Base-by-base conservation (phyloP, 2,329 filamentous ascomycete genomes). In the Alternaria sp. region DNA sequence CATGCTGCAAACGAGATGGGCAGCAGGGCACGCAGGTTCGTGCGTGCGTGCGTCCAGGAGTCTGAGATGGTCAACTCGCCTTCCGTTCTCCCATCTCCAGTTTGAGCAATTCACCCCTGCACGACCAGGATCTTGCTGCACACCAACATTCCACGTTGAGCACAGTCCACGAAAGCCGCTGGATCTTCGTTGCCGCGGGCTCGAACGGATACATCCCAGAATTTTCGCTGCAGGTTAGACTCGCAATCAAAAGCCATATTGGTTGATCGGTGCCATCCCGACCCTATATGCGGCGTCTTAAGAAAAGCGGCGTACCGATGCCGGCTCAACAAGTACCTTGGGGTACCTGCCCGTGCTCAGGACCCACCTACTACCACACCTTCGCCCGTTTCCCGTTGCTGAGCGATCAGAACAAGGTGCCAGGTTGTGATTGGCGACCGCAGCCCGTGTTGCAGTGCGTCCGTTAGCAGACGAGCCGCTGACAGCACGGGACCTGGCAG, bases 241-340 rank as follows among this genome's bases (percentile, higher is more conserved):
- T 67, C 64, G 70, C 68, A 77, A 78, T 78, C 72, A 76, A 75
- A 73, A 67, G 57, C 54, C 69, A 77, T 74, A 79, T 79, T 78
- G 73, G 70, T 62, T 74, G 74, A 76, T 74, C 66, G 67, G 71
- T 74, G 71, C 72, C 57, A 74, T 67, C 69, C 74, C 59, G 58
- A 60, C 65, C 69, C 69, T 73, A 74, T 76, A 74, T 65, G 45
- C 62, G 41, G 57, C 60, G 43, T 66, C 52, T 71, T 73, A 74
- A 70, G 56, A 44, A 52, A 40, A 41, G 62, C 63, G 53, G 66
- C 68, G 65, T 72, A 74, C 74, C 70, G 68, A 72, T 71, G 70
- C 72, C 72, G 72, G 73, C 67, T 72, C 64, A 60, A 68, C 70
- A 74, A 67, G 73, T 74, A 75, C 66, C 66, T 65, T 69, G 67